Conservation (phyloP, 495 filamentous ascomycete genomes). For the Monascus purpureus region DNA sequence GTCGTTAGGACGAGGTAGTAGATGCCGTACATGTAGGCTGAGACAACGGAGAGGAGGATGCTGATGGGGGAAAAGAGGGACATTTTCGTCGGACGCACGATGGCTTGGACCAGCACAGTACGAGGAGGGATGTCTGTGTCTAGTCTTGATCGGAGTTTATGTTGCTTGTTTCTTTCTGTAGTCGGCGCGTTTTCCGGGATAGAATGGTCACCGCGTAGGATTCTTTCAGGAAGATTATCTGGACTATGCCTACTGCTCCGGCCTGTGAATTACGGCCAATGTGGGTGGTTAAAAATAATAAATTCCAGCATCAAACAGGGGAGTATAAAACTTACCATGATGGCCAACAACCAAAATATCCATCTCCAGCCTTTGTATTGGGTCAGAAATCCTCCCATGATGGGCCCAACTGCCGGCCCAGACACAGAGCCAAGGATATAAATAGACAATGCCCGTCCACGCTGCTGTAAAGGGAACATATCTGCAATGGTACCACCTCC, state of each 20-base stretch:
- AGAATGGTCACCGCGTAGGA: slow-evolving; percentile 13
- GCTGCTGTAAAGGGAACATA: slow-evolving; percentile 38
- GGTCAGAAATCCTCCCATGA: slow-evolving; percentile 40
- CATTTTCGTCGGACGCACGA: slow-evolving; percentile 32
- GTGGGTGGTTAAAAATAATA: neutral
- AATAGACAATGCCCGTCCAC: slow-evolving; percentile 46
- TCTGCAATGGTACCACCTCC: slow-evolving; percentile 46
- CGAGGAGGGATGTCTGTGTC: slow-evolving; percentile 12
- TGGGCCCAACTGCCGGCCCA: slow-evolving; percentile 37
- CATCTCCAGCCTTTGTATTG: slow-evolving; percentile 43
- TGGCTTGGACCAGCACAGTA: slow-evolving; percentile 19
- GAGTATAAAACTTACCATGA: neutral
- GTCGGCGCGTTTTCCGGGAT: slow-evolving; percentile 8
- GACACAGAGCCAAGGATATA: slow-evolving; percentile 37
- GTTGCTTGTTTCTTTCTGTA: slow-evolving; percentile 34
- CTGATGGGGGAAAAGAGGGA: slow-evolving; percentile 34
- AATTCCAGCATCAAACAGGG: too few species aligned
- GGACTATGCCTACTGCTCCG: slow-evolving; percentile 4
- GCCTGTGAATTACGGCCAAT: slow-evolving; percentile 1
- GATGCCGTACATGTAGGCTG: slow-evolving; percentile 45
- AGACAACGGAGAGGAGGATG: slow-evolving; percentile 23
- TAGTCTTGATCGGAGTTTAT: slow-evolving; percentile 14
- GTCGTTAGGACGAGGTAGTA: slow-evolving; percentile 47
- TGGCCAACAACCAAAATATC: slow-evolving; percentile 43
- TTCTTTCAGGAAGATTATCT: slow-evolving; percentile 9